Evolutionary conservation across 345 rosid genomes (phyloP).

Genomic region (Eucalyptus cloeziana): DNA sequence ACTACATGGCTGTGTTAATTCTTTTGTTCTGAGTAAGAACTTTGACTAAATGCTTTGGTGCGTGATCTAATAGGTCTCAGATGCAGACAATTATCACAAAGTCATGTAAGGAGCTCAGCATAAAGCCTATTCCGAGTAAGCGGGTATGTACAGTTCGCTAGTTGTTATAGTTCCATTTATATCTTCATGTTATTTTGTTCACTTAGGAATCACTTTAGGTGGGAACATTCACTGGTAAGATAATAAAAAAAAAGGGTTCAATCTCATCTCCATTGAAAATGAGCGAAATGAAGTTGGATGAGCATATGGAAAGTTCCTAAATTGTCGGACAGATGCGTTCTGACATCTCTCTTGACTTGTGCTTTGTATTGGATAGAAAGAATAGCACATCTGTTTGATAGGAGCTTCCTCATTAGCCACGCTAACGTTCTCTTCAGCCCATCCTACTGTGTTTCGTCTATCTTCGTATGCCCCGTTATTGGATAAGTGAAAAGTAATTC

Average conservation of each 20-base stretch:
- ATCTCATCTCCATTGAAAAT: not conserved
- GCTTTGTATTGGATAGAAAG: not conserved
- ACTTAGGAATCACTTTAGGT: not conserved
- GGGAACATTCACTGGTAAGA: not conserved
- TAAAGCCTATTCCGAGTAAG: constrained; percentile 80
- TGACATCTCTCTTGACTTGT: not conserved
- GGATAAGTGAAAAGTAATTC: not conserved
- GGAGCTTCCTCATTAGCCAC: not conserved
- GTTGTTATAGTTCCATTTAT: not conserved
- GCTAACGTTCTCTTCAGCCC: not conserved
- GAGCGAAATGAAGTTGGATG: not conserved
- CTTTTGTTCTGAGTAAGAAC: not conserved
- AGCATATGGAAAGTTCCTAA: not conserved
- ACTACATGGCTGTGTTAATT: not conserved
- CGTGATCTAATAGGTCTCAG: constrained; percentile 49
- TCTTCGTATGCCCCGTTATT: not conserved
- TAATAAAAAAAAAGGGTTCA: not conserved
- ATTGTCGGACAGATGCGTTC: not conserved
- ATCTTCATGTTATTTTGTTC: not conserved
- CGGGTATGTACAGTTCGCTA: constrained; percentile 30
- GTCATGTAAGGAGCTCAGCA: constrained; percentile 74
- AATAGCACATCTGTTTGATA: not conserved
- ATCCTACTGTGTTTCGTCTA: not conserved
- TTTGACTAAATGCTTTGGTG: not conserved
- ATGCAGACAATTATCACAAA: constrained; percentile 91